Conservation (phyloP, 257 asterid species). For the Gentiana dahurica region DNA sequence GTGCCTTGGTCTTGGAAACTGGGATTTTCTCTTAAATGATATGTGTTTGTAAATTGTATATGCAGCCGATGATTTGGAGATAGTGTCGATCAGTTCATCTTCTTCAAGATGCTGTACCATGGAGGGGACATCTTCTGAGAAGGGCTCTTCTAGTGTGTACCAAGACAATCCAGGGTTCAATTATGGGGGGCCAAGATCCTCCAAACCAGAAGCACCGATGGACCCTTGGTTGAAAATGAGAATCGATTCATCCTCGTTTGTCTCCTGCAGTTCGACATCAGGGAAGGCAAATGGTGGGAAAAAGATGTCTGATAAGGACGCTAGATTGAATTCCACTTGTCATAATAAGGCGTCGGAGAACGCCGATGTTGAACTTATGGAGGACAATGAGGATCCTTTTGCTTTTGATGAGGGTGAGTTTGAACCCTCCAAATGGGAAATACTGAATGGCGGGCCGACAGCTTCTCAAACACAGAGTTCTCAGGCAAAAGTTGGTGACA, state of each 20-base stretch:
- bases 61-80: slow-evolving; percentile 21
- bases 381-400: slow-evolving; percentile 63
- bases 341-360: slow-evolving; percentile 16
- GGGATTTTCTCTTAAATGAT: background rate
- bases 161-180: slow-evolving; percentile 17
- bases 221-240: slow-evolving; percentile 51
- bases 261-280: slow-evolving; percentile 47
- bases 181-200: slow-evolving; percentile 23
- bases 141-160: slow-evolving; percentile 24
- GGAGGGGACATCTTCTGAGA: slow-evolving; percentile 32
- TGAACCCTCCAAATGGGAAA: slow-evolving; percentile 79
- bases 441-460: slow-evolving; percentile 38
- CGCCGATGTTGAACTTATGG: slow-evolving; percentile 24
- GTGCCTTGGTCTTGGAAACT: background rate
- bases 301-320: slow-evolving; percentile 17
- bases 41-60: slow-evolving; percentile 3
- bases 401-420: slow-evolving; percentile 56
- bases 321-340: slow-evolving; percentile 18
- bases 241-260: slow-evolving; percentile 41
- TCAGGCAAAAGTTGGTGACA: slow-evolving; percentile 15
- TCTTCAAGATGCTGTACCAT: slow-evolving; percentile 26
- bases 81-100: slow-evolving; percentile 23
- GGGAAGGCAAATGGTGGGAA: slow-evolving; percentile 16
- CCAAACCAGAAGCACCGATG: slow-evolving; percentile 24
- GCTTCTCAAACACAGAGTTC: slow-evolving; percentile 23